A percentile compares a stretch with the other conserved stretches of the same genome.
These are phyloP conservation scores for Zymoseptoria brevis DNA, from an alignment of 2,329 filamentous ascomycete species.

Conservation along the genomic window DNA sequence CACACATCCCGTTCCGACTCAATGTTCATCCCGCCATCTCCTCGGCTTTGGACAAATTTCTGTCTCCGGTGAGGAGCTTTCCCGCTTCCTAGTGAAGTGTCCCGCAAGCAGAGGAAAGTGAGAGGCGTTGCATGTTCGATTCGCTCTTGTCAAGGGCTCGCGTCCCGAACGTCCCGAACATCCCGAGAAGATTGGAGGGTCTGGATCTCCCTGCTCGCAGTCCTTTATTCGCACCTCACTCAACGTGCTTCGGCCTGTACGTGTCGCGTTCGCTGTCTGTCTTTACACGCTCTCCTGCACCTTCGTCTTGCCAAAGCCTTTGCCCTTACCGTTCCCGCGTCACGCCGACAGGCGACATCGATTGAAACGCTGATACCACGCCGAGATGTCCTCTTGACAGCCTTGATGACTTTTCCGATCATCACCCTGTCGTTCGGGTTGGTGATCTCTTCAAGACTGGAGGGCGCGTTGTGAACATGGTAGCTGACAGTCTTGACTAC, in stretches of 20 bases:
- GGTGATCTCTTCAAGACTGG: not conserved
- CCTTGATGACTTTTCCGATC: not conserved
- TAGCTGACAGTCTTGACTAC: not conserved
- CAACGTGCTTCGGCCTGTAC: not conserved
- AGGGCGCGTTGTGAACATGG: not conserved
- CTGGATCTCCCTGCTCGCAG: no score
- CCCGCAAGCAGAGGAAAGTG: no score
- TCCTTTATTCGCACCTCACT: no score
- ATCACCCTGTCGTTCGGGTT: not conserved
- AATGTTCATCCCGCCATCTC: no score
- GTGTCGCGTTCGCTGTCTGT: not conserved
- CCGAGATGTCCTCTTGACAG: not conserved
- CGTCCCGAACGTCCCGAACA: no score
- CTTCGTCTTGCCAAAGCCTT: not conserved
- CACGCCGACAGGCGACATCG: not conserved
- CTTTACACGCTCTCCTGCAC: not conserved
- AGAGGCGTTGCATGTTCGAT: no score
- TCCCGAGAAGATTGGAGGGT: no score
- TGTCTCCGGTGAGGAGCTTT: no score
- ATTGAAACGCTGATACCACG: not conserved
- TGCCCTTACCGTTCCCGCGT: not conserved
- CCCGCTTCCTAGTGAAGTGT: no score
- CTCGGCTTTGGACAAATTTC: no score
- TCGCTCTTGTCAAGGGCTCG: no score
- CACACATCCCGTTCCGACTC: no score